These are phyloP conservation scores for Glycine tomentella DNA, from an alignment of 306 rosid genomes.

Conservation along the genomic window DNA sequence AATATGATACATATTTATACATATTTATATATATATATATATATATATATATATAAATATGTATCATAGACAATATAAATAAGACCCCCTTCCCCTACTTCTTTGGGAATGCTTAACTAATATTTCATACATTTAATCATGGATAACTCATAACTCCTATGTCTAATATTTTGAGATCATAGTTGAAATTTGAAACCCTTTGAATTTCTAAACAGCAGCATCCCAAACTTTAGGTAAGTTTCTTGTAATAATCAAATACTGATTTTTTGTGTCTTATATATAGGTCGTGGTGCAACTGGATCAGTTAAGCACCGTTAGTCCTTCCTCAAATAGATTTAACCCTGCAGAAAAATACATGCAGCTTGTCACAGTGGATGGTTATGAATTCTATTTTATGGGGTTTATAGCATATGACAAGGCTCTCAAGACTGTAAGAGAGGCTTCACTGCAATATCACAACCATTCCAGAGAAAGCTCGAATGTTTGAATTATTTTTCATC, in stretches of 20 bases:
- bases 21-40: too few species aligned
- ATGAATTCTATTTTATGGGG: conserved; percentile 74
- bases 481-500: background rate
- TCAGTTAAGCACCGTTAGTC: conserved; percentile 55
- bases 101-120: background rate
- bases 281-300: conserved; percentile 62
- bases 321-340: conserved; percentile 58
- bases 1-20: too few species aligned
- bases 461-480: conserved; percentile 16
- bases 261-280: conserved; percentile 15
- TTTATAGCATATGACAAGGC: conserved; percentile 73
- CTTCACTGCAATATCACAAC: conserved; percentile 29
- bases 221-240: background rate
- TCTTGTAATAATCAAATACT: background rate
- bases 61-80: too few species aligned
- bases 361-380: conserved; percentile 58
- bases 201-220: background rate
- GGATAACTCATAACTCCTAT: background rate
- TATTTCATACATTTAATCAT: background rate
- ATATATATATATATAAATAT: too few species aligned
- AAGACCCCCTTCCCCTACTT: too few species aligned
- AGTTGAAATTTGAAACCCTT: background rate
- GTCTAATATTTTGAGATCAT: background rate
- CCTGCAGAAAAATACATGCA: conserved; percentile 66
- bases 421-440: conserved; percentile 53